phyloP scores from a whole-genome alignment of 306 rosid species.

The Pterocarpus macrocarpus region DNA sequence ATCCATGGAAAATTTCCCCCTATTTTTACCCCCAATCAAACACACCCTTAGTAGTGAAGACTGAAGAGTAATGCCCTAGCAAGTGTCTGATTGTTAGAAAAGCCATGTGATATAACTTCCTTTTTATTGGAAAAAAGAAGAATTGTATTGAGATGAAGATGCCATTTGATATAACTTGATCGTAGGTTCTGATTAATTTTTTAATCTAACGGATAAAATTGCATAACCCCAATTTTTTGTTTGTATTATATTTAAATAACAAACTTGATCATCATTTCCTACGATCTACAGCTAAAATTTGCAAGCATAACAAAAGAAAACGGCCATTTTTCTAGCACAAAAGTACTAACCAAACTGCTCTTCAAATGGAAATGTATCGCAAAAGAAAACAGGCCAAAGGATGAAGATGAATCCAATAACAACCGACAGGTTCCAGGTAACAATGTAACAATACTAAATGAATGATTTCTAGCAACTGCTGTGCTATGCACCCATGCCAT shows the following conservation, averaged over 20 bases:
- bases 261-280: conserved; percentile 15
- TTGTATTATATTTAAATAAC: conserved; percentile 6
- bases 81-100: neutral
- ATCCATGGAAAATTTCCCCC: too few relatives aligned
- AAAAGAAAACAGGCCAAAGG: neutral
- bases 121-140: too few relatives aligned
- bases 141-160: too few relatives aligned
- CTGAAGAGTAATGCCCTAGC: neutral
- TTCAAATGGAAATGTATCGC: neutral
- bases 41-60: too few relatives aligned
- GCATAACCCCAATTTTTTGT: conserved; percentile 18
- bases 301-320: conserved; percentile 17
- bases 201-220: conserved; percentile 3
- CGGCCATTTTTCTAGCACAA: neutral
- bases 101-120: neutral
- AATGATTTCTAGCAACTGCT: neutral
- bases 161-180: neutral
- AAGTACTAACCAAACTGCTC: conserved; percentile 8
- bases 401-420: conserved; percentile 24
- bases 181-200: conserved; percentile 1
- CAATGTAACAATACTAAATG: neutral
- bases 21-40: too few relatives aligned
- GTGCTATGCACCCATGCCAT: neutral
- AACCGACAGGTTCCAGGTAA: conserved; percentile 25
- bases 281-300: conserved; percentile 18